Evolutionary conservation across 2,329 filamentous ascomycete genomes (phyloP).

Genomic region (Mycogone perniciosa): DNA sequence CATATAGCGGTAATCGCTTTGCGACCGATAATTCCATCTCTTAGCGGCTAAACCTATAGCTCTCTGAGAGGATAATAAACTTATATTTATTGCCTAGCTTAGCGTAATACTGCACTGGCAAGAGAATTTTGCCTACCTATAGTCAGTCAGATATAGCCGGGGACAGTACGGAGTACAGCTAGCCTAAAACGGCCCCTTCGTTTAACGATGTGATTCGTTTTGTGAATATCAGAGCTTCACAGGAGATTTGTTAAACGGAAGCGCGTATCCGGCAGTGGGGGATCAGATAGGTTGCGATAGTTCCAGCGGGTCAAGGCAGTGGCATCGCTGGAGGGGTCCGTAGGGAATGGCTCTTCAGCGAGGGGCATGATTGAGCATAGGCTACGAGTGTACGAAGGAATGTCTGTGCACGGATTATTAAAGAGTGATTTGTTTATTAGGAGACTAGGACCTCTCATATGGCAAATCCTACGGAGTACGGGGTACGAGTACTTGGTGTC

Average conservation of each 20-base stretch:
- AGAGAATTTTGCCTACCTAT: constrained; percentile 2
- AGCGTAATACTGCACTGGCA: constrained; percentile 4
- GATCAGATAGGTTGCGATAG: no score
- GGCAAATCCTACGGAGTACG: no score
- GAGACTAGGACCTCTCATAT: no score
- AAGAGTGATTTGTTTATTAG: no score
- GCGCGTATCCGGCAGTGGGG: no score
- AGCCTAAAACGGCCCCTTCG: constrained; percentile 4
- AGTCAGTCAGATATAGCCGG: neutral
- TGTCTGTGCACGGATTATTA: no score
- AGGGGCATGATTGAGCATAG: no score
- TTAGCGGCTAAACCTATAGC: constrained; percentile 5
- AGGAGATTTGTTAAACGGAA: constrained; percentile 1
- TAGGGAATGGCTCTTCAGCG: no score
- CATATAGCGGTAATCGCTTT: constrained; percentile 5
- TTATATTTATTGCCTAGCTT: constrained; percentile 4
- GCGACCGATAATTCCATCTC: neutral
- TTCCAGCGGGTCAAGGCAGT: no score
- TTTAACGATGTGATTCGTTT: constrained; percentile 1
- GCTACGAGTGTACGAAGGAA: no score
- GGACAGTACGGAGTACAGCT: neutral
- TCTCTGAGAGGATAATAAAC: constrained; percentile 7
- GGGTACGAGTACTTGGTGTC: no score
- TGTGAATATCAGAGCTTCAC: neutral
- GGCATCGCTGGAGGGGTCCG: no score